Evolutionary conservation across 1,139 yeast genomes (phyloP).

Genomic region (Suhomyces bribrorum): DNA sequence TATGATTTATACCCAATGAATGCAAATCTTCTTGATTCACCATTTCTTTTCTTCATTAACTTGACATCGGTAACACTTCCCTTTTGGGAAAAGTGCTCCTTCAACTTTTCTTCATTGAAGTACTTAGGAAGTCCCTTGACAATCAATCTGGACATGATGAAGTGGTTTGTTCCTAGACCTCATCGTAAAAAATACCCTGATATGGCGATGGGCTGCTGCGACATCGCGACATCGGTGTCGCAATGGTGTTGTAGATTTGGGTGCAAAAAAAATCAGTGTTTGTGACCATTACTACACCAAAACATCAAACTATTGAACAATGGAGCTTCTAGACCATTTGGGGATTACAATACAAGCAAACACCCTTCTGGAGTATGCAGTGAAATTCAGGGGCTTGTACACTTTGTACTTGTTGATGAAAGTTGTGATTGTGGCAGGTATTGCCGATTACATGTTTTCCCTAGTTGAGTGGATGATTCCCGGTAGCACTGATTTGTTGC

Average conservation of each 20-base stretch:
- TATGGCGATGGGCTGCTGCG: background rate
- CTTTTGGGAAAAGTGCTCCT: conserved; percentile 64
- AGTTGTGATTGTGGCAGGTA: background rate
- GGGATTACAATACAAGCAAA: conserved; percentile 16
- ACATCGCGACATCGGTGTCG: background rate
- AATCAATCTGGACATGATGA: conserved; percentile 81
- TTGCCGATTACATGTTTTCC: background rate
- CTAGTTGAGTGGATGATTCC: conserved; percentile 24
- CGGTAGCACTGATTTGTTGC: conserved; percentile 26
- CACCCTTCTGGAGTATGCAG: background rate
- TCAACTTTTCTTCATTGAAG: conserved; percentile 72
- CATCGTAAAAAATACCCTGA: conserved; percentile 8
- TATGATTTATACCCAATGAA: conserved; percentile 79
- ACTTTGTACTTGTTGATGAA: background rate
- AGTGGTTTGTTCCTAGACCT: background rate
- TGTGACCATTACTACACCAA: background rate
- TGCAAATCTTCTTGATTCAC: conserved; percentile 91
- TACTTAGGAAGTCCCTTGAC: conserved; percentile 91
- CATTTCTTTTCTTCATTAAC: conserved; percentile 74
- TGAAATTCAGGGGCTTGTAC: background rate
- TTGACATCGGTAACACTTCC: conserved; percentile 84
- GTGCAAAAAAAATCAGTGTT: conserved; percentile 3
- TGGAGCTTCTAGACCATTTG: conserved; percentile 28
- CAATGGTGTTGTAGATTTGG: conserved; percentile 2
- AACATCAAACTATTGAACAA: too few relatives aligned